Evolutionary conservation across 2,329 filamentous ascomycete genomes (phyloP).

Genomic region (Exophiala phaeomuriformis): DNA sequence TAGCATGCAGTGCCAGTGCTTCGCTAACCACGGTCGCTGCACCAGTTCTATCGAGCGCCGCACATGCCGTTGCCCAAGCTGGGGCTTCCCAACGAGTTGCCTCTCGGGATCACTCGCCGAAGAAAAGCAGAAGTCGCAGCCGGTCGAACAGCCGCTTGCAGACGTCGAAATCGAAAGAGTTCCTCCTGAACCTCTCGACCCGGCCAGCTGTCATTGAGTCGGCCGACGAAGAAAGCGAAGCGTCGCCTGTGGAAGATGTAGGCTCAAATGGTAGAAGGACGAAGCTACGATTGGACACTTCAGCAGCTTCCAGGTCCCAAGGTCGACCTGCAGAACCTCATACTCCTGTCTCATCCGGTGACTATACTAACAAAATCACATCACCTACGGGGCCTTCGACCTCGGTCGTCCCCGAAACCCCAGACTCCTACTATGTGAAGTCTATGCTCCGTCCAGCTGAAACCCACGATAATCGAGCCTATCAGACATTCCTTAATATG

Average conservation of each 20-base stretch:
- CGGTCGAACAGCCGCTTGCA: slow-evolving; percentile 18
- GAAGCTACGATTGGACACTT: slow-evolving; percentile 22
- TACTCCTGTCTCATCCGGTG: slow-evolving; percentile 24
- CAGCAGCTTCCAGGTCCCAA: slow-evolving; percentile 9
- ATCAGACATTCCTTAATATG: slow-evolving; percentile 29
- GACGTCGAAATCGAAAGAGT: slow-evolving; percentile 21
- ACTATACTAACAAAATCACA: slow-evolving; percentile 12
- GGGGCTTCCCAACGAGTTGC: slow-evolving; percentile 2
- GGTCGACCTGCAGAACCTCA: slow-evolving; percentile 18
- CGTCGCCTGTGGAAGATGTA: slow-evolving; percentile 15
- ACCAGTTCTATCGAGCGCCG: slow-evolving; percentile 8
- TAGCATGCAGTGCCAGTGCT: not conserved
- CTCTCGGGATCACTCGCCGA: slow-evolving; percentile 17
- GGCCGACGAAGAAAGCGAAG: slow-evolving; percentile 20
- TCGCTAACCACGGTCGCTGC: slow-evolving; percentile 5
- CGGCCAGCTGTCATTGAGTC: slow-evolving; percentile 23
- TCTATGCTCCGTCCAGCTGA: slow-evolving; percentile 22
- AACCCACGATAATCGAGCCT: slow-evolving; percentile 19
- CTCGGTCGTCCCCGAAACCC: slow-evolving; percentile 22
- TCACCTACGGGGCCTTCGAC: slow-evolving; percentile 10
- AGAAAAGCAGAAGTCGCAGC: slow-evolving; percentile 20
- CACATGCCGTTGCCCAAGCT: slow-evolving; percentile 8
- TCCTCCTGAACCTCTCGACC: slow-evolving; percentile 18
- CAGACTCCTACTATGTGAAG: slow-evolving; percentile 25
- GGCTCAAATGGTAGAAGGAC: slow-evolving; percentile 11